Evolutionary conservation across 225 moss, liverwort and hornwort genomes (phyloP).

Genomic region (Pleurozium schreberi): DNA sequence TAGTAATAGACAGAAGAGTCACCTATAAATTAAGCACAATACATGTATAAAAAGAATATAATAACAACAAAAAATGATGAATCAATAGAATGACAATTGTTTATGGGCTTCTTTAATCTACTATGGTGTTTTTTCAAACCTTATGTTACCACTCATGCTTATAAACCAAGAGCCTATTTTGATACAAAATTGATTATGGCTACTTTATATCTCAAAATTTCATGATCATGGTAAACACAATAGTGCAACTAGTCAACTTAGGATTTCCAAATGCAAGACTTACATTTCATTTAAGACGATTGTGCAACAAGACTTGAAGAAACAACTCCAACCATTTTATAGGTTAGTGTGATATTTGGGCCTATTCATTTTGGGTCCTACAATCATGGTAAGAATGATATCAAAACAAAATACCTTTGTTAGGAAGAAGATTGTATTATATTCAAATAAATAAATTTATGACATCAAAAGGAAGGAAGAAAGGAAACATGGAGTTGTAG

Average conservation of each 20-base stretch:
- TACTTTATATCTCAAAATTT: background rate
- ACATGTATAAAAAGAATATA: background rate
- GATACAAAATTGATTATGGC: background rate
- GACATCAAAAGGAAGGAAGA: background rate
- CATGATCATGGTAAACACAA: background rate
- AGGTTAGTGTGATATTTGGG: background rate
- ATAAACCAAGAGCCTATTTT: background rate
- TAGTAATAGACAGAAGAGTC: background rate
- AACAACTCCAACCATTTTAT: background rate
- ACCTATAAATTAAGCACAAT: background rate
- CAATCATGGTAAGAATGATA: background rate
- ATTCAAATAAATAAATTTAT: background rate
- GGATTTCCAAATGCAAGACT: background rate
- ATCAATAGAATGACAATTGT: background rate
- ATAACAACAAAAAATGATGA: background rate
- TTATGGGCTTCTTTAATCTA: fast-evolving
- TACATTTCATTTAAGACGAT: background rate
- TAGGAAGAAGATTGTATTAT: too few relatives aligned
- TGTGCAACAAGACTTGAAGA: background rate
- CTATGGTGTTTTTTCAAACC: background rate
- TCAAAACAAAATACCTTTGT: background rate
- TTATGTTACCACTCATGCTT: background rate
- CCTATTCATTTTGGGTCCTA: background rate
- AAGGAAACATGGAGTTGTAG: background rate
- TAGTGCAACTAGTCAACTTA: background rate